These are phyloP conservation scores for Cyanodermella asteris DNA, from an alignment of 2,329 filamentous ascomycete genomes.

Conservation along the genomic window DNA sequence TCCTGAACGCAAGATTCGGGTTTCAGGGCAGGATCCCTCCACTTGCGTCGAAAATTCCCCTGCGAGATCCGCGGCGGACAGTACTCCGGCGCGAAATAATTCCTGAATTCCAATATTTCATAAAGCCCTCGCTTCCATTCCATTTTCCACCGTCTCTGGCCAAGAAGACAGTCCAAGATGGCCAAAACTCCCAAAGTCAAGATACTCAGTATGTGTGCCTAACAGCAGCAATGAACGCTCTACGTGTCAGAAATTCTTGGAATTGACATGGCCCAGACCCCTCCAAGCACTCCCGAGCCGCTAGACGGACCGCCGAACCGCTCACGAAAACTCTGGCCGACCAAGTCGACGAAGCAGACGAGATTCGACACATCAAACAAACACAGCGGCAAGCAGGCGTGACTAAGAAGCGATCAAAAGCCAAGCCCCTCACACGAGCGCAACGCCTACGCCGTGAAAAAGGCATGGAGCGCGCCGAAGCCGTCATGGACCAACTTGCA, in stretches of 20 bases:
- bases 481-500: slow-evolving; percentile 2
- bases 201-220: slow-evolving; percentile 12
- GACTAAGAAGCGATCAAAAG: slow-evolving; percentile 6
- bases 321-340: neutral
- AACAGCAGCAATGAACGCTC: neutral
- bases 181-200: slow-evolving; percentile 16
- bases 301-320: slow-evolving; percentile 1
- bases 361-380: neutral
- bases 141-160: neutral
- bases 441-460: slow-evolving; percentile 1
- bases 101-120: slow-evolving; percentile 12
- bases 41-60: neutral
- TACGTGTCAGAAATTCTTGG: neutral
- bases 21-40: neutral
- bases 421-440: slow-evolving; percentile 5
- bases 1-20: neutral
- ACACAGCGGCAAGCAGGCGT: neutral
- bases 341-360: neutral
- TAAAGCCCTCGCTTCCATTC: slow-evolving; percentile 1
- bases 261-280: neutral
- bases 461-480: slow-evolving; percentile 3
- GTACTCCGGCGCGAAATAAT: slow-evolving; percentile 2
- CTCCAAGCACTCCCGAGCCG: slow-evolving; percentile 1
- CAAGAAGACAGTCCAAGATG: slow-evolving; percentile 11
- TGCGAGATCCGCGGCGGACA: neutral